Percentiles rank a stretch among this genome's conserved stretches.
These are phyloP conservation scores for Didymellaceae sp. DNA, from an alignment of 2,329 filamentous ascomycete species.

Conservation along the genomic window DNA sequence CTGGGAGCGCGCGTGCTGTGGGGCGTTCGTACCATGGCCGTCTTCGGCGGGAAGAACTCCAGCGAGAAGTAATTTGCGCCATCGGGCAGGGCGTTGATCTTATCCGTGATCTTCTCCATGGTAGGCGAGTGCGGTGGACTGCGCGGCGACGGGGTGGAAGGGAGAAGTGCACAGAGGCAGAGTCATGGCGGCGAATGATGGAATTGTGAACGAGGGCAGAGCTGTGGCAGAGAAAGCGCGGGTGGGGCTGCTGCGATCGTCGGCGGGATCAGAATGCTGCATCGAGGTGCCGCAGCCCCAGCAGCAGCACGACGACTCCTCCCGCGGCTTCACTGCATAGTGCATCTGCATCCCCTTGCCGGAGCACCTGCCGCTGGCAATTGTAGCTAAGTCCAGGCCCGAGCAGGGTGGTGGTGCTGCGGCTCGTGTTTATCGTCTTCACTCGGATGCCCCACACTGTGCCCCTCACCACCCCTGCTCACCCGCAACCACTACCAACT, in stretches of 20 bases:
- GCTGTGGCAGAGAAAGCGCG: constrained; percentile 27
- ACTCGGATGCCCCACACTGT: constrained; percentile 1
- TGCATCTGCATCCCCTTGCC: not conserved
- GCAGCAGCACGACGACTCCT: not conserved
- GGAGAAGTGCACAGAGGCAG: constrained; percentile 37
- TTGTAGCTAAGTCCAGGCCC: no score
- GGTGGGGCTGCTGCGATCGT: constrained; percentile 34
- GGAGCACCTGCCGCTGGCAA: no score
- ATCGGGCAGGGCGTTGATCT: constrained; percentile 86
- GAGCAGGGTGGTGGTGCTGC: no score
- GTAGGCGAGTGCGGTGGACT: not conserved
- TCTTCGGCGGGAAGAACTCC: constrained; percentile 99
- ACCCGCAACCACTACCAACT: not conserved
- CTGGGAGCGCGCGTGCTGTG: constrained; percentile 21
- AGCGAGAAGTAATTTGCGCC: constrained; percentile 90
- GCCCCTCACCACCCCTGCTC: constrained; percentile 14
- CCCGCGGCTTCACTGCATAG: not conserved
- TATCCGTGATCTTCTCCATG: constrained; percentile 81
- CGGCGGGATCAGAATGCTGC: constrained; percentile 22
- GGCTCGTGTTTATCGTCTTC: not conserved
- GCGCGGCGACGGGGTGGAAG: constrained; percentile 4
- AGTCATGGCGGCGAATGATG: constrained; percentile 40
- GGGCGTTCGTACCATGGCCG: constrained; percentile 72
- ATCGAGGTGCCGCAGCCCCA: constrained; percentile 15
- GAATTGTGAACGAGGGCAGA: constrained; percentile 33